Percentiles rank a stretch among this genome's conserved stretches.
Conservation (phyloP, 2,329 filamentous ascomycete species). For the Colletotrichum costaricense region DNA sequence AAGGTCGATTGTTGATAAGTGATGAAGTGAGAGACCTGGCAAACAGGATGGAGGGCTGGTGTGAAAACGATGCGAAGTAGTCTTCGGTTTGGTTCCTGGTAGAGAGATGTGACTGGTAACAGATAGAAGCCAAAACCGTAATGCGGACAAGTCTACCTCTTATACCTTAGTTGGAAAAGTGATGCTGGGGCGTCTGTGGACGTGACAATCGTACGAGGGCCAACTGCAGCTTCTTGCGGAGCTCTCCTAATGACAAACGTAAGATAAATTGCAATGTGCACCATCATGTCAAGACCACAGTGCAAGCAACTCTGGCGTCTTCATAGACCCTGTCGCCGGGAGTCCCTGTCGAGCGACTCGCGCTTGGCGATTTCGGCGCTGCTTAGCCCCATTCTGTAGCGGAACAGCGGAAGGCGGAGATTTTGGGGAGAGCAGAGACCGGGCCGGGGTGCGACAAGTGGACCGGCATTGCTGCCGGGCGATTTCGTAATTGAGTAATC, state of each 20-base stretch:
- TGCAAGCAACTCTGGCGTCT: not conserved
- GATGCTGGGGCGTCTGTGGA: not conserved
- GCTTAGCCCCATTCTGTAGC: conserved; percentile 10
- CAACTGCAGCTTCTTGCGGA: not conserved
- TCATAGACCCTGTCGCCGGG: not conserved
- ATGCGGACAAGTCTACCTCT: not conserved
- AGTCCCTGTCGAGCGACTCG: not conserved
- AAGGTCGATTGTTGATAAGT: conserved; percentile 9
- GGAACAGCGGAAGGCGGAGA: not conserved
- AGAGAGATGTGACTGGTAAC: not conserved
- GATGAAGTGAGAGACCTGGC: conserved; percentile 3
- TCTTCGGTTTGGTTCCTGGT: not conserved
- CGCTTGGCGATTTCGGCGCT: not conserved
- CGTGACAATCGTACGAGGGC: not conserved
- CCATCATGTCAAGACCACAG: not conserved
- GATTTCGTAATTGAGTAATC: not conserved
- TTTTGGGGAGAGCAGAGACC: not conserved
- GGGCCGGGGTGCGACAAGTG: not conserved
- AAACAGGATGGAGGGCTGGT: not conserved
- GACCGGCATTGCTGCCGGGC: not conserved
- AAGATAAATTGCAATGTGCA: not conserved
- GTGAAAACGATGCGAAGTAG: not conserved
- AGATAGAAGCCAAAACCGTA: not conserved
- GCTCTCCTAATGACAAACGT: not conserved
- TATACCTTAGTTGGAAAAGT: not conserved